Conservation (phyloP, 768 basidiomycete species). For the Amanita exitialis region DNA sequence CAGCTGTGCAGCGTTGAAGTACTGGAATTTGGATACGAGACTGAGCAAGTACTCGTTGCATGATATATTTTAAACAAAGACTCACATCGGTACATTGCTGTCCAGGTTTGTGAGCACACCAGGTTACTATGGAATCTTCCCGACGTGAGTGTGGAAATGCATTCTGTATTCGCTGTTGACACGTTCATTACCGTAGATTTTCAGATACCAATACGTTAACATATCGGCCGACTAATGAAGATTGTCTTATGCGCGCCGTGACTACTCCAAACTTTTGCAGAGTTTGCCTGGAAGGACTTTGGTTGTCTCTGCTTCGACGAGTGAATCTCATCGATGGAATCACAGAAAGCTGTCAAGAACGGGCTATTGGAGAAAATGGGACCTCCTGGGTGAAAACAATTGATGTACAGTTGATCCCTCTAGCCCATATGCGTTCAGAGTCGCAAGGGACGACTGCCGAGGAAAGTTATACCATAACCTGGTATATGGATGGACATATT, state of each 20-base stretch:
- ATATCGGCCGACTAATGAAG: constrained; percentile 77
- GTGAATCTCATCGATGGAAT: constrained; percentile 55
- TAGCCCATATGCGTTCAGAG: constrained; percentile 43
- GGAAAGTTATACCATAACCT: constrained; percentile 41
- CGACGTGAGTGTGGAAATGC: constrained; percentile 42
- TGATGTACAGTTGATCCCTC: constrained; percentile 43
- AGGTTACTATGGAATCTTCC: constrained; percentile 59
- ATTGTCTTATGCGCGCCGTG: constrained; percentile 73
- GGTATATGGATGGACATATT: constrained; percentile 38
- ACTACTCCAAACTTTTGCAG: constrained; percentile 65
- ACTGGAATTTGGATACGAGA: constrained; percentile 56
- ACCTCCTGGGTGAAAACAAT: constrained; percentile 22
- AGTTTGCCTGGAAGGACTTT: constrained; percentile 65
- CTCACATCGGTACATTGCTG: background rate
- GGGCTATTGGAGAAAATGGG: background rate
- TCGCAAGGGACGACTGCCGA: constrained; percentile 11
- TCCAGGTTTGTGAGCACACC: constrained; percentile 48
- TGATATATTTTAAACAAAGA: background rate
- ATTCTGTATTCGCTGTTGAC: background rate
- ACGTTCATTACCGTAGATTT: constrained; percentile 29
- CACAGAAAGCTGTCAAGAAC: constrained; percentile 25
- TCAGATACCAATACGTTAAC: constrained; percentile 53
- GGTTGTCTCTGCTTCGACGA: constrained; percentile 51
- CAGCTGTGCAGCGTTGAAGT: constrained; percentile 74
- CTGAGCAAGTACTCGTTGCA: constrained; percentile 36